Percentiles rank a stretch among this genome's conserved stretches.
These are phyloP conservation scores for Penicillium arizonense DNA, from an alignment of 495 filamentous ascomycete genomes.

Conservation along the genomic window DNA sequence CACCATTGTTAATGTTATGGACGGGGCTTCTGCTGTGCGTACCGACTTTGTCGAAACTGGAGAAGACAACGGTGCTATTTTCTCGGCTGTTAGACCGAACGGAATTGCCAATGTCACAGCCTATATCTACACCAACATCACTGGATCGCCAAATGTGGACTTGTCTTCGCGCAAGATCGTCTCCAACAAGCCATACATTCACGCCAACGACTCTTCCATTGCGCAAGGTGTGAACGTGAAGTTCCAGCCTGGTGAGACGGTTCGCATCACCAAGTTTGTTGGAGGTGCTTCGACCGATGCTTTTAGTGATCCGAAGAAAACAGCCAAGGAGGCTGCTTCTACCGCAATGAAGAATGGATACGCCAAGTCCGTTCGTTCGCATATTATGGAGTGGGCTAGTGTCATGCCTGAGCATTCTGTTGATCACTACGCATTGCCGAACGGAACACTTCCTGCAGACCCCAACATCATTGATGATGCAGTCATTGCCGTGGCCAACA, in stretches of 20 bases:
- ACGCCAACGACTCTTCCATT: conserved; percentile 57
- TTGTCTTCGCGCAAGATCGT: conserved; percentile 42
- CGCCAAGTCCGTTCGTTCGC: conserved; percentile 41
- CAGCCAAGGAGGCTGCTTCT: conserved; percentile 47
- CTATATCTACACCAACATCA: conserved; percentile 54
- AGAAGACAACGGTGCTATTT: conserved; percentile 48
- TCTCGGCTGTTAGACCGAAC: conserved; percentile 55
- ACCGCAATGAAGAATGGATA: conserved; percentile 46
- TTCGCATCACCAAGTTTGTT: conserved; percentile 57
- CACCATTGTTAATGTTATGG: conserved; percentile 56
- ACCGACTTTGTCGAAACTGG: conserved; percentile 55
- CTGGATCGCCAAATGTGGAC: conserved; percentile 45
- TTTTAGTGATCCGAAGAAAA: conserved; percentile 49
- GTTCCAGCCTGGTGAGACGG: conserved; percentile 47
- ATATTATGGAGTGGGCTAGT: conserved; percentile 54
- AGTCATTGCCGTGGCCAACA: conserved; percentile 62
- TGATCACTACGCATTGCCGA: conserved; percentile 59
- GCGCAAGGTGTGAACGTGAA: conserved; percentile 52
- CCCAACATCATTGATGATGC: conserved; percentile 57
- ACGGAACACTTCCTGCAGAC: conserved; percentile 60
- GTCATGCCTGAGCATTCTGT: conserved; percentile 57
- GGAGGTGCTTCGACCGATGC: conserved; percentile 62
- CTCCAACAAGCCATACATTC: conserved; percentile 44
- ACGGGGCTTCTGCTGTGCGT: conserved; percentile 58
- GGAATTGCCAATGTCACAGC: conserved; percentile 57